These are phyloP conservation scores for Tephrocybe sp. DNA, from an alignment of 768 basidiomycete genomes.

Conservation along the genomic window DNA sequence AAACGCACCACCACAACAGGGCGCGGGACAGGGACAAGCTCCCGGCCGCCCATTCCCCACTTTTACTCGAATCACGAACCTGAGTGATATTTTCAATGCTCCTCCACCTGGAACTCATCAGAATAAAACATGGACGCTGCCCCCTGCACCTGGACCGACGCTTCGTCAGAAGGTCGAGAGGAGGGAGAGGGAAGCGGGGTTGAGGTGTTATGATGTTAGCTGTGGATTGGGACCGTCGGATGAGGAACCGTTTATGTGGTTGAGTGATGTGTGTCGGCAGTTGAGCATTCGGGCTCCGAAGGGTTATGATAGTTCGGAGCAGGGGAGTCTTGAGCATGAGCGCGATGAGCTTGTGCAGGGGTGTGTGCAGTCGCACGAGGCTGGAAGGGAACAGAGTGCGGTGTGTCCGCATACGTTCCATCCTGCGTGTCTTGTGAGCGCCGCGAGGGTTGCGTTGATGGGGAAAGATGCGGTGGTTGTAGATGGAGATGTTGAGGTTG, in stretches of 20 bases:
- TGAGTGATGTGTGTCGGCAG: constrained; percentile 30
- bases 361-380: too few relatives aligned
- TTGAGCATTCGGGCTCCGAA: constrained; percentile 32
- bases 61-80: constrained; percentile 3
- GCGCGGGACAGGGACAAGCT: too few relatives aligned
- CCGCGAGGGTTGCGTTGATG: constrained; percentile 63
- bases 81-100: constrained; percentile 6
- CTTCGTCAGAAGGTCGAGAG: constrained; percentile 72
- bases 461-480: constrained; percentile 45
- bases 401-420: constrained; percentile 72
- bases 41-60: neutral
- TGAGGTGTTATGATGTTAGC: constrained; percentile 69
- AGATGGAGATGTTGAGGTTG: constrained; percentile 56
- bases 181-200: constrained; percentile 66
- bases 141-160: constrained; percentile 64
- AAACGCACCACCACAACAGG: too few relatives aligned
- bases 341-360: too few relatives aligned
- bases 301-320: constrained; percentile 10
- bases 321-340: neutral
- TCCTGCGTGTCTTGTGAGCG: constrained; percentile 65
- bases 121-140: constrained; percentile 54
- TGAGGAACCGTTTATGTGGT: constrained; percentile 53
- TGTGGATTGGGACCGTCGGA: constrained; percentile 77
- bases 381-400: constrained; percentile 15
- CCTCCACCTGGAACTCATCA: constrained; percentile 19